A percentile compares a stretch with the other conserved stretches of the same genome.
Conservation (phyloP, 2,329 filamentous ascomycete genomes). For the Cladosporium sp. region DNA sequence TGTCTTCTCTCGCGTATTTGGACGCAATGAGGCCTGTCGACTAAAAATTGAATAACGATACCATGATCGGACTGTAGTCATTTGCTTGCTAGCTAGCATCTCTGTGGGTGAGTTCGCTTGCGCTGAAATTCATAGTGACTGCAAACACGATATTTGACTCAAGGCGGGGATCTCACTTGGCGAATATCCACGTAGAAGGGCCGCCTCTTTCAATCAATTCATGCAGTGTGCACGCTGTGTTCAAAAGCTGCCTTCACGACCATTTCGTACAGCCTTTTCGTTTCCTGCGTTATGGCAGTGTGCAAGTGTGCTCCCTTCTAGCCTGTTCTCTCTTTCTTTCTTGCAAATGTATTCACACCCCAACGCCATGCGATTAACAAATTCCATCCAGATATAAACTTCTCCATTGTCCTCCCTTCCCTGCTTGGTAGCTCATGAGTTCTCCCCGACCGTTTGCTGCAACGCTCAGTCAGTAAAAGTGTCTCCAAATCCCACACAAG, state of each 20-base stretch:
- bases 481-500: neutral
- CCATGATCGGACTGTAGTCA: slow-evolving; percentile 7
- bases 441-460: slow-evolving; percentile 22
- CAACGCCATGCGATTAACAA: slow-evolving; percentile 17
- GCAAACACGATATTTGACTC: neutral
- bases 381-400: neutral
- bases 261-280: no score
- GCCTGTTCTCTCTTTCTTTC: neutral
- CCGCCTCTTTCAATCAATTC: neutral
- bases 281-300: neutral
- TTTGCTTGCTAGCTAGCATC: neutral
- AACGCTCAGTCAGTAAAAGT: neutral
- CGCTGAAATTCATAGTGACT: neutral
- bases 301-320: neutral
- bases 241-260: neutral
- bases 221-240: neutral
- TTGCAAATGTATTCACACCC: slow-evolving; percentile 13
- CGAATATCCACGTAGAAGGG: neutral
- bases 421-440: slow-evolving; percentile 14
- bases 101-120: neutral
- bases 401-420: neutral
- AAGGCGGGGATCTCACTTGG: neutral
- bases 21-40: neutral
- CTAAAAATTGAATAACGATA: slow-evolving; percentile 12
- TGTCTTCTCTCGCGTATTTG: neutral